Base-by-base conservation (phyloP, 2,329 filamentous ascomycete genomes). In the Cercospora nicotianae region DNA sequence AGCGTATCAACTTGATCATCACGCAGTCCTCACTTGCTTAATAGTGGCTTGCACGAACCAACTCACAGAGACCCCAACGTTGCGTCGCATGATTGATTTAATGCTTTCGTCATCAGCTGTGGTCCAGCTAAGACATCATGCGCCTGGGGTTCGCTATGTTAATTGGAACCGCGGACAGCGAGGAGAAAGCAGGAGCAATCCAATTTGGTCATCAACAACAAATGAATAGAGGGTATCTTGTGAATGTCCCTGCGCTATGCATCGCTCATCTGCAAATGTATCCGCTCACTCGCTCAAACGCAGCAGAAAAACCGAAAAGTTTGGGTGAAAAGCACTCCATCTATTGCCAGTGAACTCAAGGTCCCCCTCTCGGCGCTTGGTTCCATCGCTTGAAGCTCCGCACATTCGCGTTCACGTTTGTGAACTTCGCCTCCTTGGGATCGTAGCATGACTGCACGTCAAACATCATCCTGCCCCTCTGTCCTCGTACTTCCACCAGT, bases 401-500 rank as follows among this genome's bases (percentile, higher is more conserved):
- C 64, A 79, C 60, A 2, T 59, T 67, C 5, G 73, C 73, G 8
- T 74, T 77, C 2, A 79, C 67, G 20, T 62, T 68, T 4, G 81
- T 75, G 64, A 78, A 84, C 48, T 79, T 78, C 9, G 73, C 76
- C 26, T 73, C 66, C 58, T 79, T 79, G 1, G 83, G 82, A 66
- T 85, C 82, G 69, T 85, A 86, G 5, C 75, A 78, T 5, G 78
- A 81, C 8, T 73, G 67, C 2, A 85, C 81, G 65, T 84, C 82
- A n/a, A 85, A 69, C 5, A 81, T 79, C 65, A 81, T 71, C 51
- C 76, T 77, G 0, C 80, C 82, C 55, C 75, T 77, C 8, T 75
- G 72, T 6, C 83, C 83, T n/a, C 78, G 74, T 3, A 85, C 72
- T 66, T 85, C 82, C 1, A 86, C 75, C 36, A 84, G 65, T 3